Evolutionary conservation across 2,329 filamentous ascomycete genomes (phyloP), one percentile per base, ranked within the genome.

Genomic region (Pezicula rhizophila): DNA sequence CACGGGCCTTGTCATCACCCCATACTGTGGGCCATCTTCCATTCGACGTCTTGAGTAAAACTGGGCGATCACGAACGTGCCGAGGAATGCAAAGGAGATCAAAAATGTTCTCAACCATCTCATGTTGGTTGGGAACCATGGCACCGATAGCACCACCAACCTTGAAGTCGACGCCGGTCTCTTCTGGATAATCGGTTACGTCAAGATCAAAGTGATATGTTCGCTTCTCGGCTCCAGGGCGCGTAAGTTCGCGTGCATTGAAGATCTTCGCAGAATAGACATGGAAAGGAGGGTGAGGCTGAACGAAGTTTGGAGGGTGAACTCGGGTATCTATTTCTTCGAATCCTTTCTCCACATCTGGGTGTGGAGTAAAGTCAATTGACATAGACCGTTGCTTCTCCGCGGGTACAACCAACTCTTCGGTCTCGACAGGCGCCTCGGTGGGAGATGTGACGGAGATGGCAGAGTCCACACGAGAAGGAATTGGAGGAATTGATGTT

Each of bases 141-240:
- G 99, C 81, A 35, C 93, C 93, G 66, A 99, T 92, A 46, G 93
- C 93, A 47, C 93, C 93, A 50, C 93, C 93, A 15, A 99, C 93
- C 64, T 92, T 91, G 76, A 97, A 99, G 64, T 97, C 93, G 5
- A 91, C 82, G 44, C 79, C 77, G 47, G 87, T 86, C 70, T 95
- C 89, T 17, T 82, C 79, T 0, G 93, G 90, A 61, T 99, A 99
- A 65, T 96, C 86, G 43, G 92, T 96, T 44, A 99, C 86, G 61
- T 99, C 93, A 40, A 99, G 81, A 61, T 97, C 93, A 61, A 97
- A 97, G 69, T 99, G 93, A 67, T 92, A 96, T 0, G 93, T 99
- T 52, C 92, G 80, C 79, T 99, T 99, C 74, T 96, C 89, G 5
- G 93, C 93, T 18, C 92, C 92, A 20, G 80, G 75, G 64, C 82